Evolutionary conservation across 2,329 filamentous ascomycete species (phyloP), one percentile per base, ranked within the genome.

Genomic region (Aureobasidium sp.): DNA sequence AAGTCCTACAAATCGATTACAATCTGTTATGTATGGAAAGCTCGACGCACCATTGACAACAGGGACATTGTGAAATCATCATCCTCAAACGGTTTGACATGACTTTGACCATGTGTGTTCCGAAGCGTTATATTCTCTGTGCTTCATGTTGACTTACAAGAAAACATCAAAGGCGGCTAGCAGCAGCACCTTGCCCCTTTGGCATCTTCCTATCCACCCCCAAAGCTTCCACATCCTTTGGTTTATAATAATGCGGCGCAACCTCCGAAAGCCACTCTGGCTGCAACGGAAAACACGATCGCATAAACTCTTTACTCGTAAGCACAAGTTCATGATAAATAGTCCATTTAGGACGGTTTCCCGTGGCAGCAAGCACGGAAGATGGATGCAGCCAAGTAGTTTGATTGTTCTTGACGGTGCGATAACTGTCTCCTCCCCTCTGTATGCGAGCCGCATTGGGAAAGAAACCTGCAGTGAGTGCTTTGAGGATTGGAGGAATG

Each of bases 191-290:
- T 63, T 79, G 73, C 1, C 77, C 81, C 73, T 87, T 89, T 0
- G 85, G 83, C 76, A 88, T 81, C 75, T 90, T 96, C 77, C 84
- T 89, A 63, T 90, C 88, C 70, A 82, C 71, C 2, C 91, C 90
- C 68, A 96, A 71, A 19, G 82, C 86, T 70, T 97, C 93, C 44
- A 97, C 74, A 71, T 97, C 91, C 76, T 91, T 88, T 77, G 89
- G 88, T 77, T 96, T 97, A 73, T 97, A 90, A 71, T 91, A 96
- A 77, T 97, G 94, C 65, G 93, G 93, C 64, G 94, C 94, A 64
- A 94, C 85, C 75, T 97, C 93, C 7, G 85, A 83, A 68, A 99
- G 73, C 92, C 92, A 97, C 71, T 86, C 85, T 0, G 89, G 80
- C 70, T 95, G 86, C 58, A 97, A 83, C 0, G 91, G 91, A 80